Percentiles rank a stretch among this genome's conserved stretches.
Evolutionary conservation across 2,329 filamentous ascomycete species (phyloP).

Genomic region (Parasarocladium wereldwijsianum): DNA sequence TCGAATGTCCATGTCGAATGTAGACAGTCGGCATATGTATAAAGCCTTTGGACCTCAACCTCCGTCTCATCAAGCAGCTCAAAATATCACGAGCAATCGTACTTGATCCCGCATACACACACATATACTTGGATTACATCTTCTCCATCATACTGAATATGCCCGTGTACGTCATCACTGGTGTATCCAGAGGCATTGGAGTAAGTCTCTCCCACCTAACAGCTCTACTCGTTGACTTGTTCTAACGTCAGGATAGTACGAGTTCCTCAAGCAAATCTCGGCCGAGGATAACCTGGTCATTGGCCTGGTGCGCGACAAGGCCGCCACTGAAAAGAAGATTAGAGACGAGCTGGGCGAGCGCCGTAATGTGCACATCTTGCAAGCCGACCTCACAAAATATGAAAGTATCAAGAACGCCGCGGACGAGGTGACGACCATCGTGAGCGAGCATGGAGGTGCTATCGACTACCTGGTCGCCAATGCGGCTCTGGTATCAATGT

Average conservation of each 20-base stretch:
- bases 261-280: slow-evolving; percentile 27
- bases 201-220: background rate
- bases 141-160: slow-evolving; percentile 3
- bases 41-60: too few species aligned
- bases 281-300: slow-evolving; percentile 24
- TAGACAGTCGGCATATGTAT: too few species aligned
- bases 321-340: background rate
- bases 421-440: background rate
- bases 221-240: background rate
- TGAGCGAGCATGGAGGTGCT: slow-evolving; percentile 14
- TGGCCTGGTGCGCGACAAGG: slow-evolving; percentile 25
- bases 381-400: background rate
- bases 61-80: too few species aligned
- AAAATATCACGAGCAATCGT: too few species aligned
- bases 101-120: background rate
- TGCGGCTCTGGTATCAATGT: slow-evolving; percentile 21
- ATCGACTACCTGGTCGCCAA: slow-evolving; percentile 38
- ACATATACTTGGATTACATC: background rate
- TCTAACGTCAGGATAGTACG: too few species aligned
- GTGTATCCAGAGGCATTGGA: slow-evolving; percentile 1
- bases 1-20: too few species aligned
- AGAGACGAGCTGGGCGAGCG: background rate
- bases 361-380: background rate
- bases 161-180: slow-evolving; percentile 1
- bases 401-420: too few species aligned